Base-by-base conservation (phyloP, 306 rosid species). In the Lagenaria siceraria region DNA sequence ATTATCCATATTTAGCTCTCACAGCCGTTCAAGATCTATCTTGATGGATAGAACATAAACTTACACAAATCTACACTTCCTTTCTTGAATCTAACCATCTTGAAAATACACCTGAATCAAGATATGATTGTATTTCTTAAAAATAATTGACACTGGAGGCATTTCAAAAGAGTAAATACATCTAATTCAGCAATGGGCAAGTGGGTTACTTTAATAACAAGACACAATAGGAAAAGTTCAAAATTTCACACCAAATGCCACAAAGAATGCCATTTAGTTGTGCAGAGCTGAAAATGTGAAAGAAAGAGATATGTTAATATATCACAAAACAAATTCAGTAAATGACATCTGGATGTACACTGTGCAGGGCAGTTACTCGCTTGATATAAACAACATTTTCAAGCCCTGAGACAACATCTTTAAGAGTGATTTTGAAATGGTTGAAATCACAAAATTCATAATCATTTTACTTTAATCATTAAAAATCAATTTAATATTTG, bases 11-110 rank as follows among this genome's bases (percentile, higher is more conserved):
- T 49, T 69, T 69, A 48, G 74, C 68, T 54, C 86, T 83, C 8
- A 76, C 83, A 61, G 69, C 74, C 35, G 84, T 29, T 80, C 86
- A 61, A 80, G 84, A 68, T 85, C 79, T 74, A 78, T 80, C 53
- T 73, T 79, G 84, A 85, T 80, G 27, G 38, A 73, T 38, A 31
- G 53, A 71, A 7, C 17, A 12, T 70, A 27, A 51, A 48, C 56
- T 18, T 10, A 18, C 0, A 79, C 29, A 59, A 68, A 81, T 33
- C 74, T 65, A 54, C 40, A n/a, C 21, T 25, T 66, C 33, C 63
- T 18, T 51, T 51, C 9, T 48, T 35, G 58, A 18, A 22, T 19
- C 27, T 60, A 21, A 74, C 43, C 52, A 74, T 49, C 35, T 46
- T 43, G 77, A 52, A 52, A 25, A 49, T 51, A 40, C 38, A 52